Conservation (phyloP, 1,284 basidiomycete genomes). For the Ceratobasidium sp. region DNA sequence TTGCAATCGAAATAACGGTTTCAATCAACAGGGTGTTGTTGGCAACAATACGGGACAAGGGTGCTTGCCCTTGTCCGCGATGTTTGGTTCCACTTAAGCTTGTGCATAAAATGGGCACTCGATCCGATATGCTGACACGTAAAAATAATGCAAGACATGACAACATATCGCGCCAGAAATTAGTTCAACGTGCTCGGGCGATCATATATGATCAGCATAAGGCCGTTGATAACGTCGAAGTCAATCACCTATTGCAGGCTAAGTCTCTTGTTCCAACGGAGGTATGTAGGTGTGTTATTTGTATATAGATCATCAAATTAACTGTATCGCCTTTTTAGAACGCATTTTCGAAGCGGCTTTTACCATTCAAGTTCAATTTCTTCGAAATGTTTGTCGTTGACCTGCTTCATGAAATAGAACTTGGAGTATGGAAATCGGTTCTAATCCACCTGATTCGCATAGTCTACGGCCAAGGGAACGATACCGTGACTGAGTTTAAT, state of each 20-base stretch:
- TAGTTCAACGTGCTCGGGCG: background rate
- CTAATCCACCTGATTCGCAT: conserved; percentile 52
- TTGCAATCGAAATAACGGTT: background rate
- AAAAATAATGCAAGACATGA: conserved; percentile 7
- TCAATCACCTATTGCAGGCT: background rate
- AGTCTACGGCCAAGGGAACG: conserved; percentile 43
- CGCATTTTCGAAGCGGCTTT: conserved; percentile 9
- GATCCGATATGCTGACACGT: conserved; percentile 41
- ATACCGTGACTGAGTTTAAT: conserved; percentile 32
- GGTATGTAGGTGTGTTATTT: conserved; percentile 2
- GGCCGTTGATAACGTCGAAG: conserved; percentile 12
- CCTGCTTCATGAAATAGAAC: conserved; percentile 53
- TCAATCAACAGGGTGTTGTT: conserved; percentile 8
- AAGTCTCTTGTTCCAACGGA: conserved; percentile 34
- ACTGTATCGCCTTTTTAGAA: conserved; percentile 12
- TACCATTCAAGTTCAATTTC: conserved; percentile 11
- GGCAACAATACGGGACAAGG: conserved; percentile 19
- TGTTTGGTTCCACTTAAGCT: conserved; percentile 23
- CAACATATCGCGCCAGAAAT: background rate
- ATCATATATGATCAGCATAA: conserved; percentile 4
- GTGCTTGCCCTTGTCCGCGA: conserved; percentile 19
- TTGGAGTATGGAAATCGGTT: conserved; percentile 52
- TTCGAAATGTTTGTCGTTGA: conserved; percentile 45
- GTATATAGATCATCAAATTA: too few species aligned
- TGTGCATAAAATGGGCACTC: conserved; percentile 32